These are phyloP conservation scores for Xylaria sp. DNA, from an alignment of 2,329 filamentous ascomycete species.

Conservation along the genomic window DNA sequence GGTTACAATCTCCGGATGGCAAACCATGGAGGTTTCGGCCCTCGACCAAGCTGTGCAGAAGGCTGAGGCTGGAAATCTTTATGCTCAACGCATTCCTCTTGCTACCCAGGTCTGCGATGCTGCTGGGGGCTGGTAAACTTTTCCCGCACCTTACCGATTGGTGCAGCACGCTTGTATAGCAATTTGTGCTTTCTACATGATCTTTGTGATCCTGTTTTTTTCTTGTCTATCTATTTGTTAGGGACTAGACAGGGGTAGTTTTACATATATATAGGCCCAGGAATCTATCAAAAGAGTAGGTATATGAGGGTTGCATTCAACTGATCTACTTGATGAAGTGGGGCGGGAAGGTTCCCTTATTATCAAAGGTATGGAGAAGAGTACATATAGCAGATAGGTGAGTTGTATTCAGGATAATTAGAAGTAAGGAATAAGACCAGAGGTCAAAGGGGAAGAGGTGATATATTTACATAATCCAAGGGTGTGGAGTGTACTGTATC, in stretches of 20 bases:
- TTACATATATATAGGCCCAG: slow-evolving; percentile 17
- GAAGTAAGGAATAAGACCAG: too few species aligned
- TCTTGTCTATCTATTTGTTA: slow-evolving; percentile 21
- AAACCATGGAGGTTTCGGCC: slow-evolving; percentile 26
- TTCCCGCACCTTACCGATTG: slow-evolving; percentile 20
- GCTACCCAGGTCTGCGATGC: slow-evolving; percentile 25
- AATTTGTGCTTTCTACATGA: slow-evolving; percentile 25
- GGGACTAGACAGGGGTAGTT: slow-evolving; percentile 20
- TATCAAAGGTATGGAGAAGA: too few species aligned
- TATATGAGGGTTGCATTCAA: too few species aligned
- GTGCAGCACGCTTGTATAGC: slow-evolving; percentile 23
- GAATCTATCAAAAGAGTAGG: too few species aligned
- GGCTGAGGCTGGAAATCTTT: slow-evolving; percentile 27
- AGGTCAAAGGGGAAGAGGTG: too few species aligned
- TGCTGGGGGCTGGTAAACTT: slow-evolving; percentile 25
- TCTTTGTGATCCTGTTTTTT: slow-evolving; percentile 24
- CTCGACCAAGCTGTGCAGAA: slow-evolving; percentile 24
- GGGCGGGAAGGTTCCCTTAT: too few species aligned
- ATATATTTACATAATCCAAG: too few species aligned
- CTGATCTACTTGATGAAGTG: too few species aligned
- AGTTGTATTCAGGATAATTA: too few species aligned
- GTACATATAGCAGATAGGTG: too few species aligned
- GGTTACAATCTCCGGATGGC: slow-evolving; percentile 23
- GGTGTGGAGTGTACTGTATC: too few species aligned
- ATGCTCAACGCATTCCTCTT: slow-evolving; percentile 25